These are phyloP conservation scores for Chlorella sorokiniana DNA, from an alignment of 139 green algal species.

Conservation along the genomic window DNA sequence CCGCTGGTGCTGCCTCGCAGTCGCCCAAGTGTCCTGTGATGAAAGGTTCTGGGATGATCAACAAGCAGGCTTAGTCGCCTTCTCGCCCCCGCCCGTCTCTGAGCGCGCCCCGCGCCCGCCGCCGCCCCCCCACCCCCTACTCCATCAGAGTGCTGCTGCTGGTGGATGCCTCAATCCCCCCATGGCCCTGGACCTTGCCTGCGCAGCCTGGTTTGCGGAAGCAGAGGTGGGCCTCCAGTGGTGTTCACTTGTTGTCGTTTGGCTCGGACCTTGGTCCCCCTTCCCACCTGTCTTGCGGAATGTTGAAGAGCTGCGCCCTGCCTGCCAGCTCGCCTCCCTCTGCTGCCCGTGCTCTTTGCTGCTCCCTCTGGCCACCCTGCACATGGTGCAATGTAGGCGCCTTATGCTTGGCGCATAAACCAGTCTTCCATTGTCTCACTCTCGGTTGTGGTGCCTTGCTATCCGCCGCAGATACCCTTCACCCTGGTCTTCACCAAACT, in stretches of 20 bases:
- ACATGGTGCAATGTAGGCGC: not conserved
- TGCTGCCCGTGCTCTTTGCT: not conserved
- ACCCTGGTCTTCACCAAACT: conserved; percentile 85
- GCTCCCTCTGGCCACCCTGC: not conserved
- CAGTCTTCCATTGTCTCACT: no score
- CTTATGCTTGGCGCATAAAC: not conserved
- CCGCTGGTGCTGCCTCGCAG: no score
- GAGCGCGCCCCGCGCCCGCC: no score
- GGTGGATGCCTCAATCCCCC: conserved; percentile 88
- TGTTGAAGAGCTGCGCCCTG: no score
- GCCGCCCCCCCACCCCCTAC: not conserved
- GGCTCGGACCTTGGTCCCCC: no score
- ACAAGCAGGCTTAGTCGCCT: not conserved
- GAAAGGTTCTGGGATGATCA: not conserved
- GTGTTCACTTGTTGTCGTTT: no score
- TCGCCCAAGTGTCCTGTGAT: no score
- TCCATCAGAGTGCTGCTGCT: conserved; percentile 83
- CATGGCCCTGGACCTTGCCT: conserved; percentile 81
- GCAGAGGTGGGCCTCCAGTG: conserved; percentile 41
- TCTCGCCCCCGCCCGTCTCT: no score
- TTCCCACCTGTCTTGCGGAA: no score
- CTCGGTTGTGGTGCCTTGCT: no score
- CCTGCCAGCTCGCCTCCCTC: no score
- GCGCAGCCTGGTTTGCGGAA: conserved; percentile 77
- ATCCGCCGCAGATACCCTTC: conserved; percentile 71